Conservation (phyloP, 2,329 filamentous ascomycete genomes). For the Diplodia scrobiculata region DNA sequence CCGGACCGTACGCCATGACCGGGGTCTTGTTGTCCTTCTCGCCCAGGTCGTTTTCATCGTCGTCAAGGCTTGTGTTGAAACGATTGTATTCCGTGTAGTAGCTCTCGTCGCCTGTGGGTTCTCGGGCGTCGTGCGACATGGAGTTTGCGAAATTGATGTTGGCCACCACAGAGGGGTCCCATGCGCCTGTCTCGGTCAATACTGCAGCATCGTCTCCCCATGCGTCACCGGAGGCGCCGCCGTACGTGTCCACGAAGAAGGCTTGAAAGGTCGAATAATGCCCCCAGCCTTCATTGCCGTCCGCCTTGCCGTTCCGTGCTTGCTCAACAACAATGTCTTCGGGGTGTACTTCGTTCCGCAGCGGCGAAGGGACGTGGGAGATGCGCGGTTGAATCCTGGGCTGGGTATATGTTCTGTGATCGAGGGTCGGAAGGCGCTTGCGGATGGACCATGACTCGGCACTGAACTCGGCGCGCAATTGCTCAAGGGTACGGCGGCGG, state of each 20-base stretch:
- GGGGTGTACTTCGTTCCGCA: slow-evolving; percentile 33
- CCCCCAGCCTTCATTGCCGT: not conserved
- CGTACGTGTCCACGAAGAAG: slow-evolving; percentile 28
- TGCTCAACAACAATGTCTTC: slow-evolving; percentile 33
- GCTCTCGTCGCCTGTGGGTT: not conserved
- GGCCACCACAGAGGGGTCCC: slow-evolving; percentile 1
- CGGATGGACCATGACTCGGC: slow-evolving; percentile 2
- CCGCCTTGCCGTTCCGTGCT: not conserved
- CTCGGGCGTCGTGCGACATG: not conserved
- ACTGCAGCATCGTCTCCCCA: not conserved
- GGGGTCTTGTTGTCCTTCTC: not conserved
- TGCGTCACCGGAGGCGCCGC: not conserved
- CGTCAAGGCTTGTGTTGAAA: not conserved
- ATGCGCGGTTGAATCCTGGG: slow-evolving; percentile 2
- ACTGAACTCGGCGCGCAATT: slow-evolving; percentile 1
- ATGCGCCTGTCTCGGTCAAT: not conserved
- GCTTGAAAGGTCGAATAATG: slow-evolving; percentile 28
- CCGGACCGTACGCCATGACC: slow-evolving; percentile 4
- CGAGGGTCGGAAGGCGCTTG: not conserved
- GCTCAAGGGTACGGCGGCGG: not conserved
- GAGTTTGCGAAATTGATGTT: not conserved
- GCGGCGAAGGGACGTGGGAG: slow-evolving; percentile 33
- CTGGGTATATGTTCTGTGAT: not conserved
- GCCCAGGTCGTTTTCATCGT: not conserved
- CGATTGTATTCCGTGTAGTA: slow-evolving; percentile 8